Percentiles rank a stretch among this genome's conserved stretches.
Evolutionary conservation across 768 basidiomycete genomes (phyloP).

Genomic region (Lactarius pseudohatsudake): DNA sequence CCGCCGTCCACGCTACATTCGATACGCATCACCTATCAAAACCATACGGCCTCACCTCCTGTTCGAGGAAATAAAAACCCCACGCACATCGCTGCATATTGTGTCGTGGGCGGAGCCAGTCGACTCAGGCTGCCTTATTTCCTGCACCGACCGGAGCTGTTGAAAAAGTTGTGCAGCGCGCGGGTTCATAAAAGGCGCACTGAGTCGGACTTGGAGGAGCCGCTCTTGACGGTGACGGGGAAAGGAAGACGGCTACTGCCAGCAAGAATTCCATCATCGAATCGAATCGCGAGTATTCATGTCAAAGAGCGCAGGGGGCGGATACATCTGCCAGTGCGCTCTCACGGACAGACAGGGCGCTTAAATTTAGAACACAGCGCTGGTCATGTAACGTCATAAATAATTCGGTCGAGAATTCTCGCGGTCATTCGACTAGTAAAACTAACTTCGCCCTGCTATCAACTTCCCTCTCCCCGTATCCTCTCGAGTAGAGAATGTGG

Average conservation of each 20-base stretch:
- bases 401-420: not conserved
- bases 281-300: not conserved
- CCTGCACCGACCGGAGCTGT: not conserved
- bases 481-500: conserved; percentile 24
- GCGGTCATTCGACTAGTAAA: not conserved
- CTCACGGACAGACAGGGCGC: not conserved
- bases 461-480: conserved; percentile 16
- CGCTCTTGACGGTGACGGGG: not conserved
- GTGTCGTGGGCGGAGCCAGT: conserved; percentile 10
- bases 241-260: not conserved
- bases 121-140: not conserved
- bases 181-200: not conserved
- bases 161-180: not conserved
- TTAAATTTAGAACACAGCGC: not conserved
- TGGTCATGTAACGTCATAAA: not conserved
- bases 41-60: too few relatives aligned
- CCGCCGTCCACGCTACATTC: too few relatives aligned
- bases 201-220: not conserved
- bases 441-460: not conserved
- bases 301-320: not conserved
- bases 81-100: not conserved
- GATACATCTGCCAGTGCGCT: not conserved
- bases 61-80: too few relatives aligned
- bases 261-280: not conserved
- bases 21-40: too few relatives aligned